These are phyloP conservation scores for Termitomyces sp. DNA, from an alignment of 1,284 basidiomycete species.

Conservation along the genomic window DNA sequence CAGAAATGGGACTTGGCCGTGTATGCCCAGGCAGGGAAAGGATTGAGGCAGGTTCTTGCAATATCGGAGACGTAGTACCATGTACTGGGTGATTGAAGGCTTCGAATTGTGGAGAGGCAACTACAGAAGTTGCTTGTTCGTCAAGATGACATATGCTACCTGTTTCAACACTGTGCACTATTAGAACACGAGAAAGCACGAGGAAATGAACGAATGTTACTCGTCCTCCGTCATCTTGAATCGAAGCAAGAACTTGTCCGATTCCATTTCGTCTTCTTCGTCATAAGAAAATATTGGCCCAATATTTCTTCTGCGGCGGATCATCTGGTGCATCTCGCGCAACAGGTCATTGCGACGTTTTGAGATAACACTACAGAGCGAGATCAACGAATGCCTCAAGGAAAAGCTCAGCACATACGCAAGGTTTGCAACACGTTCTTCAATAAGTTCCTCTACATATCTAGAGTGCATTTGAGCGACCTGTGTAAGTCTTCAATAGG, in stretches of 20 bases:
- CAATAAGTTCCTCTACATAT: conserved; percentile 17
- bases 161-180: conserved; percentile 24
- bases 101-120: background rate
- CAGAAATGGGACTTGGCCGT: background rate
- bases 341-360: conserved; percentile 61
- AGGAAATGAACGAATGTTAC: conserved; percentile 26
- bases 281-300: conserved; percentile 36
- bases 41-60: background rate
- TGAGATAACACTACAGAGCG: conserved; percentile 46
- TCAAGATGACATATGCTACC: conserved; percentile 31
- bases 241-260: conserved; percentile 47
- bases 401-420: conserved; percentile 13
- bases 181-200: conserved; percentile 7
- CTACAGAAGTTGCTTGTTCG: conserved; percentile 18
- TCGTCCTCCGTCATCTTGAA: conserved; percentile 45
- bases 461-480: conserved; percentile 9
- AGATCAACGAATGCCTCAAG: background rate
- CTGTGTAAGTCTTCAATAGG: background rate
- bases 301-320: conserved; percentile 44
- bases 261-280: conserved; percentile 38
- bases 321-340: conserved; percentile 61
- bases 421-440: conserved; percentile 22
- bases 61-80: background rate
- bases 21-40: background rate
- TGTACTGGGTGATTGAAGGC: background rate